phyloP scores from a whole-genome alignment of 306 rosid genomes.

The Elaeagnus macrophylla region DNA sequence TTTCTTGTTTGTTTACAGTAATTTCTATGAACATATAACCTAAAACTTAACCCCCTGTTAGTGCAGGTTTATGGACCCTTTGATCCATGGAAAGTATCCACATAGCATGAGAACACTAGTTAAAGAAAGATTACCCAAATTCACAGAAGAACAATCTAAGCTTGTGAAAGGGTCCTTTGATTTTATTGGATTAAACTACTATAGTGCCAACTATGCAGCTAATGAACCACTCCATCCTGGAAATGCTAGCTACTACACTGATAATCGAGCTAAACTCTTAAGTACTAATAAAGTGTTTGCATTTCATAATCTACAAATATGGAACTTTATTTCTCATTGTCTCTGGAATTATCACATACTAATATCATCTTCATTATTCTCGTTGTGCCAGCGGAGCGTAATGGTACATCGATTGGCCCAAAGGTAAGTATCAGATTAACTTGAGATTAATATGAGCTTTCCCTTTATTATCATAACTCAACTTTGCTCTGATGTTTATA shows the following conservation, averaged over 20 bases:
- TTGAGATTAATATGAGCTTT: too few species aligned
- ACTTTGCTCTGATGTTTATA: neutral
- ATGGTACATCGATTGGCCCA: conserved; percentile 43
- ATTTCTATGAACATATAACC: too few species aligned
- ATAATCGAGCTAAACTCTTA: conserved; percentile 17
- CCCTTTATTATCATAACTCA: neutral
- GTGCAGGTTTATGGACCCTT: conserved; percentile 50
- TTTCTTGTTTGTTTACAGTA: too few species aligned
- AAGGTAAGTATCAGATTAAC: conserved; percentile 13
- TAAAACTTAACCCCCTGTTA: too few species aligned
- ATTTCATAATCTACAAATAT: too few species aligned
- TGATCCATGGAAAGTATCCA: conserved; percentile 51
- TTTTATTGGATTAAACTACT: conserved; percentile 51
- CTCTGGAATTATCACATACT: too few species aligned
- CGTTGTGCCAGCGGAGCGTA: conserved; percentile 21
- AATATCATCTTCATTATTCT: neutral
- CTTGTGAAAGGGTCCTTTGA: conserved; percentile 45
- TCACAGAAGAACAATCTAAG: conserved; percentile 37
- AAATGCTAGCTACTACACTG: conserved; percentile 22
- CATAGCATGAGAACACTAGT: conserved; percentile 32
- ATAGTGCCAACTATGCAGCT: conserved; percentile 31
- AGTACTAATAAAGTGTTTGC: conserved; percentile 13
- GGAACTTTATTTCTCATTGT: too few species aligned
- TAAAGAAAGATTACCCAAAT: conserved; percentile 41
- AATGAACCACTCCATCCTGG: conserved; percentile 12